phyloP scores from a whole-genome alignment of 1,139 yeast genomes.

The Diutina ranongensis region DNA sequence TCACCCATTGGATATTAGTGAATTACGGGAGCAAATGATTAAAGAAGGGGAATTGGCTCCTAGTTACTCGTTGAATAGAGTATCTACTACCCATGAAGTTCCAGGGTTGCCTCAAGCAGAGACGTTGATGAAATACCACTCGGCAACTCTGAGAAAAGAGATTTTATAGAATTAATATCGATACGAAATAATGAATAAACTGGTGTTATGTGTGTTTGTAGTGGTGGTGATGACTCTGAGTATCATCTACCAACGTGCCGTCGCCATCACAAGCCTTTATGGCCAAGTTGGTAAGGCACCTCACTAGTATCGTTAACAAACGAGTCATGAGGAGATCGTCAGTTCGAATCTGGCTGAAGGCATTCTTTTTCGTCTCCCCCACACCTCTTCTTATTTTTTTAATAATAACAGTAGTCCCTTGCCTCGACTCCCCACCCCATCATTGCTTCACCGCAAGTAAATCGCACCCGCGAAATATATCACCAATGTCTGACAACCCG shows the following conservation, averaged over 20 bases:
- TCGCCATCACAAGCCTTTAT: no score
- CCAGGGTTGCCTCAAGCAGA: constrained; percentile 43
- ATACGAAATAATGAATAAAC: background rate
- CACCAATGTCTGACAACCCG: background rate
- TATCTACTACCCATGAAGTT: constrained; percentile 34
- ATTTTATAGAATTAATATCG: background rate
- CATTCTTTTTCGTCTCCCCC: constrained; percentile 28
- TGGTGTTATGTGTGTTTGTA: background rate
- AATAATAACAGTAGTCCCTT: no score
- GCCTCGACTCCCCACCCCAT: no score
- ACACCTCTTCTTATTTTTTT: no score
- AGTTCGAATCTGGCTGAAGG: constrained; percentile 80
- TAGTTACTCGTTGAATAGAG: constrained; percentile 26
- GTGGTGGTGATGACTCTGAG: no score
- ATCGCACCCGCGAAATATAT: background rate
- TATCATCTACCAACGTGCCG: no score
- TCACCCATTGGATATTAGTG: constrained; percentile 20
- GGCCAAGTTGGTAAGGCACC: constrained; percentile 61
- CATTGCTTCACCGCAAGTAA: background rate
- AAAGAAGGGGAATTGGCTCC: constrained; percentile 20
- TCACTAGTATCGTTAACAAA: no score
- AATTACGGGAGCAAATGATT: constrained; percentile 33
- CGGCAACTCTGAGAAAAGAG: background rate
- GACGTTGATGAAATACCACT: constrained; percentile 31
- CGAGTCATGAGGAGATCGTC: constrained; percentile 87